Conservation (phyloP, 73 alveolate genomes). For the Paramecium octaurelia region DNA sequence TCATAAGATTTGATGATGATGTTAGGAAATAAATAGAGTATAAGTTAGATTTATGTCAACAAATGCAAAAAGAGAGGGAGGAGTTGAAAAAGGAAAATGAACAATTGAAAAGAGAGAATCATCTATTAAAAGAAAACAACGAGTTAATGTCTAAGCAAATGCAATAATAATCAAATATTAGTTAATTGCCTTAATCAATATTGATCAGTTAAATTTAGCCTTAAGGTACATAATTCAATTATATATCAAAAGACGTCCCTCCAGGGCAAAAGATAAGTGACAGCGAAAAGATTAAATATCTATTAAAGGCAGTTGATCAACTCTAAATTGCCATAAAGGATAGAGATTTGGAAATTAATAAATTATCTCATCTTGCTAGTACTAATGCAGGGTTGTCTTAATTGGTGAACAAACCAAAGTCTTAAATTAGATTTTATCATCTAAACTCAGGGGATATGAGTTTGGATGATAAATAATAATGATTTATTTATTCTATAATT, state of each 20-base stretch:
- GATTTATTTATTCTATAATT: neutral
- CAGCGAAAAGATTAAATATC: neutral
- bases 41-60: neutral
- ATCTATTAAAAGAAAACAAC: neutral
- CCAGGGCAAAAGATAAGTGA: neutral
- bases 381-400: neutral
- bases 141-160: neutral
- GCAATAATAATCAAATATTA: neutral
- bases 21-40: neutral
- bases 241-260: neutral
- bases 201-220: neutral
- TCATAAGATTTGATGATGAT: neutral
- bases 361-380: neutral
- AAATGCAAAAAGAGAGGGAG: neutral
- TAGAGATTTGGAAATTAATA: neutral
- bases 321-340: neutral
- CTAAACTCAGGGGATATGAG: neutral
- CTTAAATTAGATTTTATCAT: neutral
- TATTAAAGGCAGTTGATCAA: neutral
- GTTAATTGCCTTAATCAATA: neutral
- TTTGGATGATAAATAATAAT: neutral
- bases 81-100: neutral
- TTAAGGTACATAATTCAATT: neutral
- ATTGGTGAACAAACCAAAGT: neutral
- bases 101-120: neutral